Evolutionary conservation across 1,139 yeast genomes (phyloP).

Genomic region (Protomyces inundatus): DNA sequence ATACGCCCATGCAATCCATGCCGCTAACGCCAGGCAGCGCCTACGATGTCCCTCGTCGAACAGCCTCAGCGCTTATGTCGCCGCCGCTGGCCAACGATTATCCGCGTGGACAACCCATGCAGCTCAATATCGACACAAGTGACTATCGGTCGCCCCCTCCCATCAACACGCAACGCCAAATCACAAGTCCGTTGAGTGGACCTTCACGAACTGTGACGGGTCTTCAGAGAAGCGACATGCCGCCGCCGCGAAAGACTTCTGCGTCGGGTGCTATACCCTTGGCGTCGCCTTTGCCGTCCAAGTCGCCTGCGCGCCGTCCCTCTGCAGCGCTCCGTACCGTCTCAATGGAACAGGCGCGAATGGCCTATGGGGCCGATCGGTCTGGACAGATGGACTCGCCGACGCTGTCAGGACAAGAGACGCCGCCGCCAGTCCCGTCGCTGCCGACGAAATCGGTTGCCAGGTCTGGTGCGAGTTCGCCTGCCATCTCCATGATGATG

Average conservation of each 20-base stretch:
- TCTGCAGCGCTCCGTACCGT: background rate
- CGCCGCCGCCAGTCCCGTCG: constrained; percentile 2
- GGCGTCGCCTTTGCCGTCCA: background rate
- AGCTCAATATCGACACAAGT: background rate
- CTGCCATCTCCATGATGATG: background rate
- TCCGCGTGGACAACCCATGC: background rate
- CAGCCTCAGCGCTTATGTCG: background rate
- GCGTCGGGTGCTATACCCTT: background rate
- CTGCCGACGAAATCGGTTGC: constrained; percentile 18
- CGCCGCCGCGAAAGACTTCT: background rate
- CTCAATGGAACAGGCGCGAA: background rate
- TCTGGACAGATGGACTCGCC: background rate
- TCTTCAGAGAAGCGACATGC: background rate
- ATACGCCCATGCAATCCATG: background rate
- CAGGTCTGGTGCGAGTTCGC: constrained; percentile 1
- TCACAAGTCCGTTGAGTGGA: background rate
- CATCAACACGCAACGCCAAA: background rate
- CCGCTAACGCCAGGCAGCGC: background rate
- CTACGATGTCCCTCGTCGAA: background rate
- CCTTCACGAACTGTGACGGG: background rate
- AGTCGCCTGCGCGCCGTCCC: background rate
- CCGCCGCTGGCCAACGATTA: background rate
- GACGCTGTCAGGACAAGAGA: background rate
- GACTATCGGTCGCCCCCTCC: background rate
- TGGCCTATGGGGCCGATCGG: background rate